A percentile compares a stretch with the other conserved stretches of the same genome.
Conservation (phyloP, 768 basidiomycete species). For the Tulasnella sp. region DNA sequence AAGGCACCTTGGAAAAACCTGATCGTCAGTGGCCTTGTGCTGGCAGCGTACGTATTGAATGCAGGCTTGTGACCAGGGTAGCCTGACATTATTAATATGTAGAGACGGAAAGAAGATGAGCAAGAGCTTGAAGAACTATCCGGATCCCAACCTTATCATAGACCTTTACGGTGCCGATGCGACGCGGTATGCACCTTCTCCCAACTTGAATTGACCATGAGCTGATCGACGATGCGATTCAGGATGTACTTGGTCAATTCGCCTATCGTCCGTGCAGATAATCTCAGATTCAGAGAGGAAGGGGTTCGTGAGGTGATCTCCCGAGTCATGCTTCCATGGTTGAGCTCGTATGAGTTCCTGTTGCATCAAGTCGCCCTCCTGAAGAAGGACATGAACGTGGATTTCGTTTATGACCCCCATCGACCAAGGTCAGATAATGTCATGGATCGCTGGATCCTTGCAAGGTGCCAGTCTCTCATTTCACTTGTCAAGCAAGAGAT, state of each 20-base stretch:
- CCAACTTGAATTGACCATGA: not conserved
- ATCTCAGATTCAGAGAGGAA: slow-evolving; percentile 95
- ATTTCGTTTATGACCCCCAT: slow-evolving; percentile 85
- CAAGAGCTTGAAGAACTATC: slow-evolving; percentile 94
- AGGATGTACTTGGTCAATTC: slow-evolving; percentile 99
- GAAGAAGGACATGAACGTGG: slow-evolving; percentile 69
- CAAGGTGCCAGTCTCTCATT: slow-evolving; percentile 96
- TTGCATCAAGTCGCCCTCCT: slow-evolving; percentile 86
- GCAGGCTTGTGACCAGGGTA: not conserved
- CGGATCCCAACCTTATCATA: slow-evolving; percentile 88
- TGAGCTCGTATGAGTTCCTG: slow-evolving; percentile 99
- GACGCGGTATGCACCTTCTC: slow-evolving; percentile 53
- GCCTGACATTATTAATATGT: slow-evolving; percentile 9
- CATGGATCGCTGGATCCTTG: slow-evolving; percentile 98
- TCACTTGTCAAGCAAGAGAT: slow-evolving; percentile 88
- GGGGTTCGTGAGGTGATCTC: slow-evolving; percentile 96
- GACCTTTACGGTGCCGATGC: slow-evolving; percentile 93
- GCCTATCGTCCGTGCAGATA: slow-evolving; percentile 95
- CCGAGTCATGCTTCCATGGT: slow-evolving; percentile 95
- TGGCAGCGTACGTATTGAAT: slow-evolving; percentile 67
- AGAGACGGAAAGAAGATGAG: slow-evolving; percentile 99
- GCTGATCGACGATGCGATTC: slow-evolving; percentile 8
- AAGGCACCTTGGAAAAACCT: slow-evolving; percentile 97
- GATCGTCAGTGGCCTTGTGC: slow-evolving; percentile 91
- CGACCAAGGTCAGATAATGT: slow-evolving; percentile 82